phyloP scores from a whole-genome alignment of 164 flowering plant species.

The Santalum album region DNA sequence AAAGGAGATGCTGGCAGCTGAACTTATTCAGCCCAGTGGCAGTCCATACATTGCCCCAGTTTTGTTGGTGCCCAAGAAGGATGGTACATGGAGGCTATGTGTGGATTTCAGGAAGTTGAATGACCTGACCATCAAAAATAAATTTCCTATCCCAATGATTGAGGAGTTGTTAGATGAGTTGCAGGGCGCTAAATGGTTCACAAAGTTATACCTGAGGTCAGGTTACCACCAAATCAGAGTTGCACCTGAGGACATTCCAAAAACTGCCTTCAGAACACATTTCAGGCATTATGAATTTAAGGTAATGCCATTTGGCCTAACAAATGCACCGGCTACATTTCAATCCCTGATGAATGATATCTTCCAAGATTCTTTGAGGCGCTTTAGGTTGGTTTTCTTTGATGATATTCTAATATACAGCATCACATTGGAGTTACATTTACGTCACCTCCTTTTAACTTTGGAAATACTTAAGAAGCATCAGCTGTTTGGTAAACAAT shows the following conservation, averaged over 20 bases:
- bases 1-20: background rate
- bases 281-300: background rate
- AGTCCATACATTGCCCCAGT: background rate
- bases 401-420: conserved; percentile 18
- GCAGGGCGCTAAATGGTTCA: background rate
- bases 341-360: conserved; percentile 8
- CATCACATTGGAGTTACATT: background rate
- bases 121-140: background rate
- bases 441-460: too few species aligned
- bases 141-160: background rate
- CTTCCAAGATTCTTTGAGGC: background rate
- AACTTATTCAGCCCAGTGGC: background rate
- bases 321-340: background rate
- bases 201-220: background rate
- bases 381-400: conserved; percentile 13
- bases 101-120: background rate
- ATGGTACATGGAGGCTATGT: background rate
- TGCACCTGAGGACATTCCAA: background rate
- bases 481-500: background rate
- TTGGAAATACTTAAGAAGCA: too few species aligned
- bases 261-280: background rate
- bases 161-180: background rate
- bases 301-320: background rate
- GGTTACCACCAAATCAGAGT: background rate
- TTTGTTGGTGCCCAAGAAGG: background rate